These are phyloP conservation scores for Saturnispora mendoncae DNA, from an alignment of 805 yeast species.

Conservation along the genomic window DNA sequence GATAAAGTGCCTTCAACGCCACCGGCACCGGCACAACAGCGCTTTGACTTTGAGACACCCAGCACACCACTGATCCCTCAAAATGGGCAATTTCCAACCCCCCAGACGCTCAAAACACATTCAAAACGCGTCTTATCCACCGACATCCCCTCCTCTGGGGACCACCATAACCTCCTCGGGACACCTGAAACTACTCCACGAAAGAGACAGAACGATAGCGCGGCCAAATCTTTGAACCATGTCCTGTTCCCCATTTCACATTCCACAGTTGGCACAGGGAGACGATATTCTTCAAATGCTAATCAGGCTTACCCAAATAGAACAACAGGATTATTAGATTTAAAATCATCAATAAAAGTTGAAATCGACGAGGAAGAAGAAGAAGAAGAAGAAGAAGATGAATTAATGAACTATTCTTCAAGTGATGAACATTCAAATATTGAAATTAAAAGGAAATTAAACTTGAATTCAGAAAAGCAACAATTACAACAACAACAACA, in stretches of 20 bases:
- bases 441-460: not conserved
- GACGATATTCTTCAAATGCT: slow-evolving; percentile 10
- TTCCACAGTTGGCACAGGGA: slow-evolving; percentile 27
- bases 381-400: slow-evolving; percentile 8
- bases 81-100: slow-evolving; percentile 9
- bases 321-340: slow-evolving; percentile 14
- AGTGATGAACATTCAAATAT: not conserved
- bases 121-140: slow-evolving; percentile 5
- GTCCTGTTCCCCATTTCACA: slow-evolving; percentile 24
- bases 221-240: slow-evolving; percentile 1
- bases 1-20: slow-evolving; percentile 10
- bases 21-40: slow-evolving; percentile 1
- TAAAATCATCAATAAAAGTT: slow-evolving; percentile 18
- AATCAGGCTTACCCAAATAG: not conserved
- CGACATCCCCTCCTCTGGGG: too few species aligned
- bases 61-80: slow-evolving; percentile 3
- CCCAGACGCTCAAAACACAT: slow-evolving; percentile 10
- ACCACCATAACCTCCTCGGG: not conserved
- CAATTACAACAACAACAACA: not conserved
- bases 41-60: slow-evolving; percentile 13
- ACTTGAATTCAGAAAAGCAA: not conserved
- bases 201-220: slow-evolving; percentile 8
- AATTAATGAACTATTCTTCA: slow-evolving; percentile 10
- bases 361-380: slow-evolving; percentile 21
- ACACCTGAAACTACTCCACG: slow-evolving; percentile 16